A percentile compares a stretch with the other conserved stretches of the same genome.
These are phyloP conservation scores for Penicillium pancosmium DNA, from an alignment of 495 filamentous ascomycete species.

Conservation along the genomic window DNA sequence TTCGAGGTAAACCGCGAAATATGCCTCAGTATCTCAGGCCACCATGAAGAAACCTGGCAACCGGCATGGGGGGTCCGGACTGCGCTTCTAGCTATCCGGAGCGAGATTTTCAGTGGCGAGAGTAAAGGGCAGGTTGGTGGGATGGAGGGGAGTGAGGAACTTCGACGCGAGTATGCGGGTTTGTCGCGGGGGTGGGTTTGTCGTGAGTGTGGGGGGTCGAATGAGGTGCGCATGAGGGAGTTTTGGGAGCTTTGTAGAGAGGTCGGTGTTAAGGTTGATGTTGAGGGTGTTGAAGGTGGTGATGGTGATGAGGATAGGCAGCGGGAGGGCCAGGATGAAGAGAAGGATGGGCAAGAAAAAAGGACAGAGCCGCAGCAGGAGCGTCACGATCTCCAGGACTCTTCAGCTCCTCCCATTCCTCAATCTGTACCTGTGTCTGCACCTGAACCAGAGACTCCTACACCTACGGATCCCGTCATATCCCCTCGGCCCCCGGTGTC, in stretches of 20 bases:
- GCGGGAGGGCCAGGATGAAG: constrained; percentile 47
- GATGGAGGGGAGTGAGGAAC: constrained; percentile 67
- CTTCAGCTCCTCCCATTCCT: not conserved
- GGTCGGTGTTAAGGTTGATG: constrained; percentile 44
- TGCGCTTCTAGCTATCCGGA: constrained; percentile 54
- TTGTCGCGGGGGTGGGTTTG: constrained; percentile 66
- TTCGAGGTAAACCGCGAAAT: constrained; percentile 98
- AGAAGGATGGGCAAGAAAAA: constrained; percentile 32
- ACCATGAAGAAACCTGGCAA: constrained; percentile 98
- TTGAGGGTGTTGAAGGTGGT: constrained; percentile 31
- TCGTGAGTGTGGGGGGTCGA: constrained; percentile 61
- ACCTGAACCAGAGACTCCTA: not conserved
- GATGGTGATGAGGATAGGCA: constrained; percentile 41
- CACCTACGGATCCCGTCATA: not conserved
- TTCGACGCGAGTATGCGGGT: constrained; percentile 65
- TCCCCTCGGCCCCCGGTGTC: not conserved
- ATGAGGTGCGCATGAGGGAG: constrained; percentile 72
- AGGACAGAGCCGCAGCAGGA: not conserved
- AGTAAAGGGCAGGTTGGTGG: constrained; percentile 80
- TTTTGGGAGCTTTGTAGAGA: constrained; percentile 60
- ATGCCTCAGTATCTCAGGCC: constrained; percentile 87
- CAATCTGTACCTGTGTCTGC: too few relatives aligned
- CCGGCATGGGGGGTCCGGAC: constrained; percentile 92
- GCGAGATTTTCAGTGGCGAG: constrained; percentile 55
- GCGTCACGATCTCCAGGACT: not conserved